Evolutionary conservation across 192 early-diverging fungal species (phyloP), one percentile per base, ranked within the genome.

Genomic region (Dispira parvispora): DNA sequence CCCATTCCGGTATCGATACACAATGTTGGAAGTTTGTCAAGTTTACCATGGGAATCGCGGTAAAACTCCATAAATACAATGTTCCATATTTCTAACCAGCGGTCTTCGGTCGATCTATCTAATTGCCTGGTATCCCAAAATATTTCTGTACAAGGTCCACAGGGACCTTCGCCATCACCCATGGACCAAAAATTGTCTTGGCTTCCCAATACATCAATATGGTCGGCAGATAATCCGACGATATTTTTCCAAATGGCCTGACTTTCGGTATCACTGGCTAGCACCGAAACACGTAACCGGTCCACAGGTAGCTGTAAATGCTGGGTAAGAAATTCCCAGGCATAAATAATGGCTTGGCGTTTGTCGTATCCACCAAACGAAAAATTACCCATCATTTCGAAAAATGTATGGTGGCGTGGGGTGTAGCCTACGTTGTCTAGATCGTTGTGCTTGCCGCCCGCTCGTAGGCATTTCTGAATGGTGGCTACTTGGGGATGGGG

Each of bases 1-100:
- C 96, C 96, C 85, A 96, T 83, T 11, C 96, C 96, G 23, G 96
- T 99, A 76, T 99, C 96, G 66, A 99, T 91, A 75, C 96, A 91
- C 77, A 94, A 90, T 75, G 84, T 92, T 43, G 96, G 96, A 45
- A 99, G 80, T 27, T 84, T 77, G 62, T 88, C 87, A 42, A 99
- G 80, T 13, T 74, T 80, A 42, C 91, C 83, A 71, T 92, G 91
- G 12, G 83, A 69, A 69, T 96, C 94, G 65, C 96, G 91, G 81
- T 99, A 96, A 81, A 89, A 99, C 72, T 96, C 86, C 81, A 99
- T 99, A 62, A 99, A 99, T 65, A 99, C 96, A 18, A 99, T 71
- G 74, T 84, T 84, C 80, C 82, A 84, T 44, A 84, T 75, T 62
- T 84, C 82, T 26, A 84, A 55, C 78, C 78, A 84, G 9, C 79